Evolutionary conservation across 306 rosid genomes (phyloP), one percentile per base, ranked within the genome.

Genomic region (Erythrophleum fordii): DNA sequence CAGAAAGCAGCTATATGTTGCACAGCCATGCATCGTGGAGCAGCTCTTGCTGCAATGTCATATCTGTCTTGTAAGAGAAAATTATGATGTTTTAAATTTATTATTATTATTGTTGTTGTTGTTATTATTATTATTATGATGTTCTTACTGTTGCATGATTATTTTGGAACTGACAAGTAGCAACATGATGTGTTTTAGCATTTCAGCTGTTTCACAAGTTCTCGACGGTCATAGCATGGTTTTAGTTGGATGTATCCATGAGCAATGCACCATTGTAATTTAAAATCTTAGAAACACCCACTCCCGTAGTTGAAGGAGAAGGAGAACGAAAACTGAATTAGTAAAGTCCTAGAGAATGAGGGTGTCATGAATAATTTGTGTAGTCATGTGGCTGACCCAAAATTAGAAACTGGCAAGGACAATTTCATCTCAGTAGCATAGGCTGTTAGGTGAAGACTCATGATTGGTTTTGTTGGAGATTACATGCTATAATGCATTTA

Each of bases 1-100:
- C 97, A 91, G 76, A 94, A 92, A 81, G 98, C 97, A 58, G 92
- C 98, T 76, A 91, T 92, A 87, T 92, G 98, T 84, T 94, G 97
- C 90, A 92, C 98, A 5, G 98, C 98, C 31, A 94, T 94, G 98
- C 98, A 94, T 83, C 97, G 97, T n/a, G 98, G 98, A 42, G 97
- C 98, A 61, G 98, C 98, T 53, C 88, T 94, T 35, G 93, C 98
- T 20, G 96, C 98, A 83, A 94, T 94, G 98, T 94, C 98, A 64
- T 92, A 91, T 85, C 80, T 94, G 81, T 94, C 97, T 80, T 94
- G 98, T 92, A 91, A 92, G 93, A 74, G 80, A 73, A 81, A 42
- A 55, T 6, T 44, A 48, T 44, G 34, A 11, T 59, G 6, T 64
- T 46, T 70, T 58, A 11, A 35, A 52, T 53, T 31, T 29, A 16